phyloP scores from a whole-genome alignment of 1,284 basidiomycete species.

The Kwoniella shivajii region DNA sequence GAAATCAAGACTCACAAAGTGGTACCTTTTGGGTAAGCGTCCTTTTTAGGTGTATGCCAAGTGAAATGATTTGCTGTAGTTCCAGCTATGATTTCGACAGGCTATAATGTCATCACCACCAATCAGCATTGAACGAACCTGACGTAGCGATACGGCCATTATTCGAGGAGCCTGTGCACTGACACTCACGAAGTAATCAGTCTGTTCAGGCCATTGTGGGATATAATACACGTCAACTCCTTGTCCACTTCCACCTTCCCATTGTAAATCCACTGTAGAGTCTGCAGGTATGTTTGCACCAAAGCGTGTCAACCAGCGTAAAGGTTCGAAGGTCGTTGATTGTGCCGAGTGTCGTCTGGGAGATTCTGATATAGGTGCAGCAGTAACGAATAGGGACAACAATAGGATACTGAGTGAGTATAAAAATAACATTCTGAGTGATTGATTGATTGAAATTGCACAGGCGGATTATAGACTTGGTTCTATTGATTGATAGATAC shows the following conservation, averaged over 20 bases:
- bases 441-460: no score
- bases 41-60: conserved; percentile 29
- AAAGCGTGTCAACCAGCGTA: conserved; percentile 15
- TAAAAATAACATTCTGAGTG: conserved; percentile 5
- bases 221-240: conserved; percentile 41
- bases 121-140: not conserved
- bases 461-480: no score
- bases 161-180: no score
- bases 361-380: not conserved
- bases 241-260: conserved; percentile 34
- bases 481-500: no score
- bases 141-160: no score
- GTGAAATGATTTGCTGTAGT: conserved; percentile 14
- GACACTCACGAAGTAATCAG: conserved; percentile 31
- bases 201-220: conserved; percentile 35
- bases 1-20: conserved; percentile 30
- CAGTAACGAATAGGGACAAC: conserved; percentile 3
- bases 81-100: conserved; percentile 26
- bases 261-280: conserved; percentile 21
- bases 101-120: conserved; percentile 9
- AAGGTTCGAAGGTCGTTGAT: conserved; percentile 1
- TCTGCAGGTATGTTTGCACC: conserved; percentile 22
- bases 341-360: not conserved
- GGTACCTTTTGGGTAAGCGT: conserved; percentile 28
- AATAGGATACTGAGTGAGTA: not conserved